Base-by-base conservation (phyloP, 1,284 basidiomycete species). In the Sanghuangporus weigelae region DNA sequence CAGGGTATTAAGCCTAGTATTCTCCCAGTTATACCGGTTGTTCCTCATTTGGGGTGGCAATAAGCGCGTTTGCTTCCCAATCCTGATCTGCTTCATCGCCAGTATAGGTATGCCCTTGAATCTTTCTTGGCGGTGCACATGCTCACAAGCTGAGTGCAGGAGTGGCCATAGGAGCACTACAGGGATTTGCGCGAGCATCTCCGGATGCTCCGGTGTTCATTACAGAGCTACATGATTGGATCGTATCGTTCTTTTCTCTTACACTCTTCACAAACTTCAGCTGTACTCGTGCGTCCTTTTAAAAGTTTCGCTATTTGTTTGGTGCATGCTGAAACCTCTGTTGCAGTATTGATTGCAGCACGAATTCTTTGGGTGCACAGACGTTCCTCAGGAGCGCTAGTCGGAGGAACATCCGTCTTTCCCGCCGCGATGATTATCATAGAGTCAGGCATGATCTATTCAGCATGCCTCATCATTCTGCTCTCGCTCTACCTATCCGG, bases 401-500 rank as follows among this genome's bases (percentile, higher is more conserved):
- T 26, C 39, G 44, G 55, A 48, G 62, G 23, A 23, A 10, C 7
- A 16, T 51, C 50, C 14, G 39, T 60, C 16, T 50, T 60, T 21
- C 65, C 65, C 7, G 67, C 63, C 23, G 59, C 65, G 12, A 57
- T 65, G 35, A 56, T 68, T 36, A 60, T 68, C 62, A 53, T 68
- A 19, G 67, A 68, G 53, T 66, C 65, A 26, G 67, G 67, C 8
- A 44, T 63, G 46, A 56, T 67, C 19, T 68, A 68, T 31, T 67
- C 65, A 12, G 57, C 59, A 10, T 62, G 62, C n/a, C 49, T 68
- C 10, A 64, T 68, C 35, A 61, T 65, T 14, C 60, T 67, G 11
- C 54, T 68, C 5, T 44, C 51, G 0, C 44, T 62, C 8, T 68
- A 68, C 39, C 59, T 66, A 1, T 57, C 53, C n/a, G 61, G 62